Evolutionary conservation across 1,139 yeast species (phyloP).

Genomic region (Yamadazyma trypodendri): DNA sequence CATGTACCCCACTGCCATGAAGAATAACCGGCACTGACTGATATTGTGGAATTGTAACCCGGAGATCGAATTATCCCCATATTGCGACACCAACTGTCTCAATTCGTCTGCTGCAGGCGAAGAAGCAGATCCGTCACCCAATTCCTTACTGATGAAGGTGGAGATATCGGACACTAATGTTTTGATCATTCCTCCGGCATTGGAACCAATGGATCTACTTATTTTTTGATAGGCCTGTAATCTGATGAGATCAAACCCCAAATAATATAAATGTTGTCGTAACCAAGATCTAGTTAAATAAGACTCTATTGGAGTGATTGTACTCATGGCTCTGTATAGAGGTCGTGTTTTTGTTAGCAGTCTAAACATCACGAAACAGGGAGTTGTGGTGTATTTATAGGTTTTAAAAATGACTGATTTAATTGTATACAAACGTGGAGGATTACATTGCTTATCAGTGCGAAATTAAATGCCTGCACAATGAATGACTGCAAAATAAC

Average conservation of each 20-base stretch:
- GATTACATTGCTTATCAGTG: conserved; percentile 3
- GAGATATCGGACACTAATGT: conserved; percentile 36
- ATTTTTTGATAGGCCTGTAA: conserved; percentile 37
- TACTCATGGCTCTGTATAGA: neutral
- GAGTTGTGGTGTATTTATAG: conserved; percentile 1
- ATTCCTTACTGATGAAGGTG: conserved; percentile 34
- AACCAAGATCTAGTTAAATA: conserved; percentile 25
- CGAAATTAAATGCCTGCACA: neutral
- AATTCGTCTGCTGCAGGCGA: conserved; percentile 23
- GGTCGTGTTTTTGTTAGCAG: neutral
- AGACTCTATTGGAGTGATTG: conserved; percentile 12
- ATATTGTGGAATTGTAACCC: conserved; percentile 14
- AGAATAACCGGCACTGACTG: conserved; percentile 30
- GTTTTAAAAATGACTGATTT: neutral
- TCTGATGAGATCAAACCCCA: conserved; percentile 38
- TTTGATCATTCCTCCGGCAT: conserved; percentile 39
- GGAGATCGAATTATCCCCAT: conserved; percentile 10
- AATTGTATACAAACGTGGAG: conserved; percentile 1
- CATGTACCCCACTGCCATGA: conserved; percentile 37
- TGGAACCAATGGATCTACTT: conserved; percentile 26
- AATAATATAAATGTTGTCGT: conserved; percentile 31
- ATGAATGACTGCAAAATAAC: conserved; percentile 1
- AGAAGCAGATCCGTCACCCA: conserved; percentile 14
- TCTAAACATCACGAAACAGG: conserved; percentile 1
- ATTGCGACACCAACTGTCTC: conserved; percentile 21